Conservation (phyloP, 2,329 filamentous ascomycete species). For the Pseudovirgaria hyperparasitica region DNA sequence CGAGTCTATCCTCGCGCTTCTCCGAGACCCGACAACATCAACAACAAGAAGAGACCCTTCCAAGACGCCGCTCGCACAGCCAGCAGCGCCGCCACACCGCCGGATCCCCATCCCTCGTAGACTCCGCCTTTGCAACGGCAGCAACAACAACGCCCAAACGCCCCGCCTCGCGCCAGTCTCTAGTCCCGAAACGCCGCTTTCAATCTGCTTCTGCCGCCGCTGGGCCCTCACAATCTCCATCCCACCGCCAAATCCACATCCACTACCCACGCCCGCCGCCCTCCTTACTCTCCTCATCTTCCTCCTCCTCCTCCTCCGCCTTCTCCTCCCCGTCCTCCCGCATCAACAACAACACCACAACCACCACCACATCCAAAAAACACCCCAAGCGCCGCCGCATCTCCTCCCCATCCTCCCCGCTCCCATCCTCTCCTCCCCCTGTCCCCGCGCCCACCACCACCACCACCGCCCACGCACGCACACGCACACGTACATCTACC, state of each 20-base stretch:
- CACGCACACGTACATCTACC: not conserved
- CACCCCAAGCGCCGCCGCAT: constrained; percentile 38
- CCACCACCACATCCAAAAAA: constrained; percentile 8
- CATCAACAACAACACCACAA: not conserved
- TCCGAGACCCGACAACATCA: constrained; percentile 16
- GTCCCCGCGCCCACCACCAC: constrained; percentile 9
- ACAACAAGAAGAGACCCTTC: constrained; percentile 17
- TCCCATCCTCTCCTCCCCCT: constrained; percentile 13
- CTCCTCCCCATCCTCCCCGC: constrained; percentile 38
- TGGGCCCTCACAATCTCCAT: constrained; percentile 1
- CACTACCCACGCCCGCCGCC: constrained; percentile 15
- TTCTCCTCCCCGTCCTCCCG: constrained; percentile 12
- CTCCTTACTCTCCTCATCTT: constrained; percentile 6
- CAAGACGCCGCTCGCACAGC: constrained; percentile 17
- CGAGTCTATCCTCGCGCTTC: constrained; percentile 22
- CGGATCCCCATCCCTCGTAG: constrained; percentile 14
- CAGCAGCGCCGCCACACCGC: constrained; percentile 14
- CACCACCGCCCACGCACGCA: constrained; percentile 1
- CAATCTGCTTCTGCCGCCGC: constrained; percentile 12
- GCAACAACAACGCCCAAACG: constrained; percentile 8
- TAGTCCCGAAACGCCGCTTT: constrained; percentile 19
- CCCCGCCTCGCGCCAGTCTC: constrained; percentile 11
- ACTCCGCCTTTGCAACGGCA: too few species aligned
- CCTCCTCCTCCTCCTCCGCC: constrained; percentile 22
- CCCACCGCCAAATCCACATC: not conserved